Conservation (phyloP, 139 green algal genomes). For the Micromonas pusilla region DNA sequence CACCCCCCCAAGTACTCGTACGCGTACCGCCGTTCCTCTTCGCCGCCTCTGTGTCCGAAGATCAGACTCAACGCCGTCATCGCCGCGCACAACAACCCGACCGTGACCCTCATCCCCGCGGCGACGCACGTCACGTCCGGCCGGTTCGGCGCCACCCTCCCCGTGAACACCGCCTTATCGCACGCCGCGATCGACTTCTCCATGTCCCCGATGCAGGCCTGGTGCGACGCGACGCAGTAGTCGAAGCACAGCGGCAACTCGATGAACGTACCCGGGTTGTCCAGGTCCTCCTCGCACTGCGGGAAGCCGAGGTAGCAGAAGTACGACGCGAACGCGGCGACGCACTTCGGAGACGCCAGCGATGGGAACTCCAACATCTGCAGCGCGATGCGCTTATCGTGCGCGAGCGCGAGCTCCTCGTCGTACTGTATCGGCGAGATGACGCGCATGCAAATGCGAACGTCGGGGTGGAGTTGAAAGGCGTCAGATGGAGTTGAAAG, state of each 20-base stretch:
- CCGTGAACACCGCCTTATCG: neutral
- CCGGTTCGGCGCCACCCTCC: neutral
- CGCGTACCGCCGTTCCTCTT: too few species aligned
- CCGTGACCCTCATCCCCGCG: neutral
- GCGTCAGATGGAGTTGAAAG: too few species aligned
- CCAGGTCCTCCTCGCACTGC: neutral
- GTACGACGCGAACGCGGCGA: neutral
- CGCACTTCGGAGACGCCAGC: neutral
- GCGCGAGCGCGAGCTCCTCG: neutral
- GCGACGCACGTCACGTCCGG: neutral
- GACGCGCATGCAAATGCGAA: too few species aligned
- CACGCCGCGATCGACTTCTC: neutral
- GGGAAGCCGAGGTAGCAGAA: conserved; percentile 5
- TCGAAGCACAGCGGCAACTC: conserved; percentile 15
- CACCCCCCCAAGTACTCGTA: too few species aligned
- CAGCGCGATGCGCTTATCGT: neutral
- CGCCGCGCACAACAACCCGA: neutral
- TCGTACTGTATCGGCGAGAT: neutral
- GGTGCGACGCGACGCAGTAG: neutral
- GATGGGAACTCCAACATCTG: neutral
- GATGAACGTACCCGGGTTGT: neutral
- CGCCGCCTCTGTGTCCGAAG: too few species aligned
- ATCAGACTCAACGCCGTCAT: neutral
- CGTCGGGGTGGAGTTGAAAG: too few species aligned
- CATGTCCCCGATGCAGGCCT: conserved; percentile 1